These are phyloP conservation scores for Sphaerulina populicola DNA, from an alignment of 2,329 filamentous ascomycete species.

Conservation along the genomic window DNA sequence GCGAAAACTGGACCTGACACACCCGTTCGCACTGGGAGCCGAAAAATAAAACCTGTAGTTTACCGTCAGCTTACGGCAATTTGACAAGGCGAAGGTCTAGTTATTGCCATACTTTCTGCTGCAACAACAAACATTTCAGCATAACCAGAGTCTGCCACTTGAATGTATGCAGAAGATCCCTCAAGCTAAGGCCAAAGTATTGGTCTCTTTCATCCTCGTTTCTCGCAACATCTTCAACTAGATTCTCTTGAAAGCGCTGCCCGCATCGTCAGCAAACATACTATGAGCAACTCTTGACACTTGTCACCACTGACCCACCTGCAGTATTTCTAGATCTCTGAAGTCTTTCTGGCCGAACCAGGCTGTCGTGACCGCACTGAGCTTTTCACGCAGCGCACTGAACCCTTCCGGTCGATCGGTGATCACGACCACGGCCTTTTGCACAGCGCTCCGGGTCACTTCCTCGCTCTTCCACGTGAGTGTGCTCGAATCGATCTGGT, in stretches of 20 bases:
- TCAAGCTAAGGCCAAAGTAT: slow-evolving; percentile 58
- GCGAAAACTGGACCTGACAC: slow-evolving; percentile 97
- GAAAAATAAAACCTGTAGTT: slow-evolving; percentile 85
- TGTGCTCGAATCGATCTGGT: slow-evolving; percentile 73
- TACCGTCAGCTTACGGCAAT: slow-evolving; percentile 7
- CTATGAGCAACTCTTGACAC: neutral
- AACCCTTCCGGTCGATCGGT: slow-evolving; percentile 85
- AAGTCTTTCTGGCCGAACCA: slow-evolving; percentile 98
- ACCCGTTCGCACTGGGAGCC: slow-evolving; percentile 90
- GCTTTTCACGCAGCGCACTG: slow-evolving; percentile 78
- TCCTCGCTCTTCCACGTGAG: slow-evolving; percentile 73
- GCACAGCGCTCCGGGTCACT: slow-evolving; percentile 93
- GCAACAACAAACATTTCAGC: slow-evolving; percentile 85
- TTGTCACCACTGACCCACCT: slow-evolving; percentile 37
- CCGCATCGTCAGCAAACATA: slow-evolving; percentile 14
- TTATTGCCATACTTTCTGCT: slow-evolving; percentile 65
- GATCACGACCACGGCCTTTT: slow-evolving; percentile 95
- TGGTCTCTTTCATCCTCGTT: slow-evolving; percentile 71
- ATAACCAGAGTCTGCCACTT: slow-evolving; percentile 89
- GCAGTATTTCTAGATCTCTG: slow-evolving; percentile 78
- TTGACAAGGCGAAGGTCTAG: too few relatives aligned
- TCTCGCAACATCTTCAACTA: slow-evolving; percentile 51
- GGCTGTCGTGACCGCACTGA: slow-evolving; percentile 82
- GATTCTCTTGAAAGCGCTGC: slow-evolving; percentile 79
- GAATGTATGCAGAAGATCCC: slow-evolving; percentile 89